Evolutionary conservation across 306 rosid species (phyloP).

Genomic region (Vigna reflexopilosa): DNA sequence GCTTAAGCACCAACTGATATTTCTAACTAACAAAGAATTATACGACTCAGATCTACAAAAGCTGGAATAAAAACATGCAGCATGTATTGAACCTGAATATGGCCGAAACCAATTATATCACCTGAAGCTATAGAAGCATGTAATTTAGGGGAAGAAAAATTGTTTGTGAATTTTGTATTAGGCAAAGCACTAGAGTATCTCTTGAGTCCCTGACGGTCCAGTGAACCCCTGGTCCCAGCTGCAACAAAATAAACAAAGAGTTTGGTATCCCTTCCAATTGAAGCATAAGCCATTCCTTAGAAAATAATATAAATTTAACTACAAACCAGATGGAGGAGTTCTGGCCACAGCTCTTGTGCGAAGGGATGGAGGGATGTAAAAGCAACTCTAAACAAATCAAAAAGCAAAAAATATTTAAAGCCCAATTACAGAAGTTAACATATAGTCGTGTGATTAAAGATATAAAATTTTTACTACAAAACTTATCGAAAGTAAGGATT

Average conservation of each 20-base stretch:
- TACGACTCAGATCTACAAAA: slow-evolving; percentile 12
- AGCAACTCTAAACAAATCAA: slow-evolving; percentile 72
- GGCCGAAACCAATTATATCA: slow-evolving; percentile 38
- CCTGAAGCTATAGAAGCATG: slow-evolving; percentile 72
- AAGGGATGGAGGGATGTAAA: slow-evolving; percentile 88
- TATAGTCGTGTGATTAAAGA: background rate
- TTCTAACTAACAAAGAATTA: slow-evolving; percentile 24
- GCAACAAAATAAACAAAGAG: slow-evolving; percentile 34
- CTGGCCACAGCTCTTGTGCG: slow-evolving; percentile 70
- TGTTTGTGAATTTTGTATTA: slow-evolving; percentile 62
- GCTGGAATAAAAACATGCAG: background rate
- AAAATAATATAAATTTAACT: slow-evolving; percentile 4
- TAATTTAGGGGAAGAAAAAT: slow-evolving; percentile 63
- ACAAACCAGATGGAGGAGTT: slow-evolving; percentile 91
- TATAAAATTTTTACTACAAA: background rate
- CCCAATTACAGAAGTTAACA: slow-evolving; percentile 3
- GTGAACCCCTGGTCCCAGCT: slow-evolving; percentile 65
- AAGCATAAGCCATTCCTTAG: slow-evolving; percentile 6
- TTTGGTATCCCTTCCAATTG: slow-evolving; percentile 28
- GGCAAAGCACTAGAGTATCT: slow-evolving; percentile 64
- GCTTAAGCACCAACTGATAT: slow-evolving; percentile 14
- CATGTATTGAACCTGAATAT: slow-evolving; percentile 17
- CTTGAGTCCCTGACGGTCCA: slow-evolving; percentile 66
- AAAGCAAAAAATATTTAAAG: background rate
- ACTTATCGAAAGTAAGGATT: background rate